A percentile compares a stretch with the other conserved stretches of the same genome.
These are phyloP conservation scores for Eimeria zaria DNA, from an alignment of 169 alveolate genomes.

Conservation along the genomic window DNA sequence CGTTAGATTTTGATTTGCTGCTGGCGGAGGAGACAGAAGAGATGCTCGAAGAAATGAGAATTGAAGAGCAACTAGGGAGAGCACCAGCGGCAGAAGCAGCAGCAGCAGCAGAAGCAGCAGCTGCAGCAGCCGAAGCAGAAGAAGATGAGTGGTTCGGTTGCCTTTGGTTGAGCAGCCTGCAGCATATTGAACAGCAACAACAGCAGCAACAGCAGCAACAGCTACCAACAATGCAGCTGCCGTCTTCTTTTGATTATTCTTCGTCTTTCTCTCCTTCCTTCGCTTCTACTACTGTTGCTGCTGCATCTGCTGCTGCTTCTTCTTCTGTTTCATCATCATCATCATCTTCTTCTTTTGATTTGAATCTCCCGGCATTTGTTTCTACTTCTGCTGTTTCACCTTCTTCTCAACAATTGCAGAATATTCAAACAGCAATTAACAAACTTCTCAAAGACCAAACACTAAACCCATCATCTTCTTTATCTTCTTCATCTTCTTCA, in stretches of 20 bases:
- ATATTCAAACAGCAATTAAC: too few species aligned
- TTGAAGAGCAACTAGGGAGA: not conserved
- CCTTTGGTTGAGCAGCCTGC: not conserved
- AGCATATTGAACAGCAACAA: not conserved
- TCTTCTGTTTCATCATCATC: not conserved
- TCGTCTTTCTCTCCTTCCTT: not conserved
- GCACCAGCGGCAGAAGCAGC: not conserved
- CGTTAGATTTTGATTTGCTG: not conserved
- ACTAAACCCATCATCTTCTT: too few species aligned
- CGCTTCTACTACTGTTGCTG: not conserved
- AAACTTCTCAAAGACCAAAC: too few species aligned
- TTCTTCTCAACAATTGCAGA: too few species aligned
- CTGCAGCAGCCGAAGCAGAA: not conserved
- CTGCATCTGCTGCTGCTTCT: not conserved
- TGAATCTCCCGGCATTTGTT: not conserved
- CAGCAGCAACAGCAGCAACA: not conserved
- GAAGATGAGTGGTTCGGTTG: not conserved
- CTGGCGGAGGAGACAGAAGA: not conserved
- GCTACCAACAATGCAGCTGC: not conserved
- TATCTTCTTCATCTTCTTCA: not conserved
- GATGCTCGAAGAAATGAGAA: not conserved
- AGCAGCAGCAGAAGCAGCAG: too few species aligned
- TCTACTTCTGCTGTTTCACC: not conserved
- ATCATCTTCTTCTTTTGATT: not conserved
- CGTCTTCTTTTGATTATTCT: not conserved